phyloP scores from a whole-genome alignment of 805 yeast genomes.

The Yarrowia phangngaensis region DNA sequence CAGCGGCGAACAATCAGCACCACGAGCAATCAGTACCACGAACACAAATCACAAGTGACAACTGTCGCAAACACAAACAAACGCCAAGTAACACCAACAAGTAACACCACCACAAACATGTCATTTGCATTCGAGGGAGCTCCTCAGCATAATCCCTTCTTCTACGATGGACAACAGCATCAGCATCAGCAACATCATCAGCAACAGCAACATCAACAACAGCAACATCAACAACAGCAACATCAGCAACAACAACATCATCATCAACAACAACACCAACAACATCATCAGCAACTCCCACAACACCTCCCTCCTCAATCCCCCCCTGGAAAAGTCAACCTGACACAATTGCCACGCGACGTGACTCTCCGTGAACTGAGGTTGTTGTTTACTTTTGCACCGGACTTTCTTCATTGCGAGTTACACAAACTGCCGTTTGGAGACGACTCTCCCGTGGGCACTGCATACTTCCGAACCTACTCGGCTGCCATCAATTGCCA shows the following conservation, averaged over 20 bases:
- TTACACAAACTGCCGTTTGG: constrained; percentile 35
- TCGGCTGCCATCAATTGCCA: constrained; percentile 26
- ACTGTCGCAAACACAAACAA: not conserved
- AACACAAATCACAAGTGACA: too few relatives aligned
- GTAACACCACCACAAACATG: not conserved
- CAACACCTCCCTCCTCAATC: not conserved
- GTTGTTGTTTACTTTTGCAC: constrained; percentile 42
- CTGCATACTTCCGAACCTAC: constrained; percentile 36
- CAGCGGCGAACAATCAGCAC: too few relatives aligned
- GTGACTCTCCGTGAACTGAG: constrained; percentile 41
- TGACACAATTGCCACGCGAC: constrained; percentile 40
- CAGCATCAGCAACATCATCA: constrained; percentile 19
- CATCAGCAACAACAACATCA: not conserved
- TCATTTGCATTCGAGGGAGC: constrained; percentile 25
- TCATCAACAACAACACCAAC: not conserved
- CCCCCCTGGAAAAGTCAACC: constrained; percentile 23
- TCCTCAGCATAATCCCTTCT: constrained; percentile 22
- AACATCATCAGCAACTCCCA: constrained; percentile 6
- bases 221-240: not conserved
- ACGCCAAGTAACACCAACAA: not conserved
- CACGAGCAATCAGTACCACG: too few relatives aligned
- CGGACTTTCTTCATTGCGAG: constrained; percentile 40
- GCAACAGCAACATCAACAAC: not conserved
- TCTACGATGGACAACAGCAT: constrained; percentile 20
- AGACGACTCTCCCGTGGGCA: constrained; percentile 31